A percentile compares a stretch with the other conserved stretches of the same genome.
These are phyloP conservation scores for Allomyces macrogynus DNA, from an alignment of 192 early-diverging fungal species.

Conservation along the genomic window DNA sequence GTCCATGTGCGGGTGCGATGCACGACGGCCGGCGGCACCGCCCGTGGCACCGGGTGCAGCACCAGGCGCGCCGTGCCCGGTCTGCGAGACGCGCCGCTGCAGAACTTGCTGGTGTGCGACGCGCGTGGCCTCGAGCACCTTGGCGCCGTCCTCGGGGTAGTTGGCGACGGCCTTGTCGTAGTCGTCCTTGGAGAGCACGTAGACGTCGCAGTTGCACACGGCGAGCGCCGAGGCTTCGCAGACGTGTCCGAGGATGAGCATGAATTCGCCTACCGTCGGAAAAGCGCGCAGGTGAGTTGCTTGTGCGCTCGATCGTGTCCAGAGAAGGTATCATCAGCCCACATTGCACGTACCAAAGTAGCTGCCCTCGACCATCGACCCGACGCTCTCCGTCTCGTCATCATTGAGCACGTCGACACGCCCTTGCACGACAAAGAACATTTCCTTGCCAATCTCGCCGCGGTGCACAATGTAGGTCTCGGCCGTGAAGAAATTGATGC, in stretches of 20 bases:
- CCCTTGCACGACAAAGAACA: conserved; percentile 31
- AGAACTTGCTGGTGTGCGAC: conserved; percentile 10
- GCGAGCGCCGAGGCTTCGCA: conserved; percentile 25
- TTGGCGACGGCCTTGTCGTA: conserved; percentile 17
- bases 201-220: conserved; percentile 30
- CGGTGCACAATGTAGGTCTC: conserved; percentile 27
- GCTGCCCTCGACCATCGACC: conserved; percentile 24
- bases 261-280: conserved; percentile 27
- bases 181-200: conserved; percentile 22
- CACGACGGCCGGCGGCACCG: neutral
- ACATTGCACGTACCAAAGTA: conserved; percentile 20
- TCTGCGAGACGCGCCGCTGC: neutral
- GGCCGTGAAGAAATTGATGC: conserved; percentile 26
- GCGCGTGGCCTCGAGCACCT: conserved; percentile 12
- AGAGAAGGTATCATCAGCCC: too few species aligned
- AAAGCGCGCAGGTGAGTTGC: neutral
- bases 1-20: neutral
- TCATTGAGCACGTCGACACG: conserved; percentile 22
- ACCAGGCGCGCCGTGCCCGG: too few species aligned
- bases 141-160: conserved; percentile 18
- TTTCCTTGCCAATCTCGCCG: conserved; percentile 23
- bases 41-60: too few species aligned
- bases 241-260: conserved; percentile 20
- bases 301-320: too few species aligned
- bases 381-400: conserved; percentile 14